A percentile compares a stretch with the other conserved stretches of the same genome.
Evolutionary conservation across 1,139 yeast species (phyloP).

Genomic region (Nadsonia starkeyi-henricii): DNA sequence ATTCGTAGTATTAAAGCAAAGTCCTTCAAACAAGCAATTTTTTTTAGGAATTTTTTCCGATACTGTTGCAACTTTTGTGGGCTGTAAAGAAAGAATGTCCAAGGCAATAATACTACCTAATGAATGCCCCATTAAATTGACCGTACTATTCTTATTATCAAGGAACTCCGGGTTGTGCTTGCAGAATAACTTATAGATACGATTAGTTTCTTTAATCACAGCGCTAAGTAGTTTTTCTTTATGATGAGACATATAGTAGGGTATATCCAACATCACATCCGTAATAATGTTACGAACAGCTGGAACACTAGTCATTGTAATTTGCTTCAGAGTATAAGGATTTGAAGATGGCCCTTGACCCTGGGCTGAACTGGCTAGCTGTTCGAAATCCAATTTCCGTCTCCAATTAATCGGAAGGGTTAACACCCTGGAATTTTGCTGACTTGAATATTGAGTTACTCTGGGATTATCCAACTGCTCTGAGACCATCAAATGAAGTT

Average conservation of each 20-base stretch:
- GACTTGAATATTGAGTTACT: slow-evolving; percentile 16
- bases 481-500: slow-evolving; percentile 34
- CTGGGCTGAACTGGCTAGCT: slow-evolving; percentile 12
- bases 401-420: slow-evolving; percentile 32
- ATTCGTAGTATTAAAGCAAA: slow-evolving; percentile 60
- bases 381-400: slow-evolving; percentile 21
- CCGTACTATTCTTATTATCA: slow-evolving; percentile 38
- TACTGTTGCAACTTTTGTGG: slow-evolving; percentile 17
- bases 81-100: slow-evolving; percentile 58
- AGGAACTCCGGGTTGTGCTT: slow-evolving; percentile 54
- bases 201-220: slow-evolving; percentile 58
- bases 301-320: slow-evolving; percentile 69
- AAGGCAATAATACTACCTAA: slow-evolving; percentile 77
- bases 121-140: slow-evolving; percentile 81
- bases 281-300: slow-evolving; percentile 68
- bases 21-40: slow-evolving; percentile 1
- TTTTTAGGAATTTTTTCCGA: neutral
- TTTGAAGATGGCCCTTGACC: slow-evolving; percentile 10
- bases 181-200: slow-evolving; percentile 45
- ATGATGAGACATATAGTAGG: slow-evolving; percentile 72
- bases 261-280: slow-evolving; percentile 74
- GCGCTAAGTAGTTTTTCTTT: slow-evolving; percentile 46
- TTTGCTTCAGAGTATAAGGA: slow-evolving; percentile 49
- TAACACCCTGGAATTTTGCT: slow-evolving; percentile 16
- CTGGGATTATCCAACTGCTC: slow-evolving; percentile 18